phyloP scores from a whole-genome alignment of 75 land plant genomes.

The Pinus taeda region DNA sequence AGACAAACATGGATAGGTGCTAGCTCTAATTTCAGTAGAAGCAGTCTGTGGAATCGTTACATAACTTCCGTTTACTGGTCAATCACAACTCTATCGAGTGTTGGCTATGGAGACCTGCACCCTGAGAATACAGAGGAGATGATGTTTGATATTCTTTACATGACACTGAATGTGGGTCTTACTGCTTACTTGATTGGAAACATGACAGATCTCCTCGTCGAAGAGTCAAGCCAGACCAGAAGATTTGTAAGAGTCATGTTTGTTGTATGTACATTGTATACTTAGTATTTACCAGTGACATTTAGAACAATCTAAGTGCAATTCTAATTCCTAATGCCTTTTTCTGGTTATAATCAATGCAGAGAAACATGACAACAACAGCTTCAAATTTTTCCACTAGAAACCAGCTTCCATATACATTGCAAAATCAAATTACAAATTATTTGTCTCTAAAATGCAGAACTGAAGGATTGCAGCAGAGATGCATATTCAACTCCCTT shows the following conservation, averaged over 20 bases:
- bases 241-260: constrained; percentile 38
- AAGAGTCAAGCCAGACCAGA: constrained; percentile 42
- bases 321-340: background rate
- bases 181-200: constrained; percentile 81
- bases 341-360: background rate
- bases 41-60: constrained; percentile 50
- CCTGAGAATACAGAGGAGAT: constrained; percentile 53
- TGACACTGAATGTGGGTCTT: constrained; percentile 78
- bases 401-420: constrained; percentile 45
- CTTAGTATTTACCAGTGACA: background rate
- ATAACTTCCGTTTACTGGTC: constrained; percentile 66
- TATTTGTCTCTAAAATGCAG: constrained; percentile 71
- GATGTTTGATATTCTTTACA: constrained; percentile 40
- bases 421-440: constrained; percentile 26
- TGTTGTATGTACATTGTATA: background rate
- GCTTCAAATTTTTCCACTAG: constrained; percentile 50
- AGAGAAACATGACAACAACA: constrained; percentile 62
- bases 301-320: background rate
- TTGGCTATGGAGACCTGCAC: constrained; percentile 73
- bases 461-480: constrained; percentile 66
- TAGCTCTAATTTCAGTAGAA: background rate
- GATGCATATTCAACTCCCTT: constrained; percentile 47
- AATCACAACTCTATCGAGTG: constrained; percentile 57
- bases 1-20: constrained; percentile 60
- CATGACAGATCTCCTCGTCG: constrained; percentile 79